Evolutionary conservation across 2,329 filamentous ascomycete species (phyloP).

Genomic region (Dendrostoma leiphaemia): DNA sequence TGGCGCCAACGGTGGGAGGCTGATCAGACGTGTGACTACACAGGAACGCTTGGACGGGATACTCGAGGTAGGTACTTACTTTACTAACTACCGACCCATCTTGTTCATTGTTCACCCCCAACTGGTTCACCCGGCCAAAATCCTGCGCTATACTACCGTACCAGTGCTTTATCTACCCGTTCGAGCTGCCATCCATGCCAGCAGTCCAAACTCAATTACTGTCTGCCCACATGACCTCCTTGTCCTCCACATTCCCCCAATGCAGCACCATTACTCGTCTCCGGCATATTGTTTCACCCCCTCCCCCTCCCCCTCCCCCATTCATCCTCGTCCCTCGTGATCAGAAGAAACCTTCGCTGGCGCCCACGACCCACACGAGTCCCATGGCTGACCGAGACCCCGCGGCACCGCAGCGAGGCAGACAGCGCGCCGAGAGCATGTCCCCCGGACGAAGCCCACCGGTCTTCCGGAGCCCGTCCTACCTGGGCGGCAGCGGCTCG

Average conservation of each 20-base stretch:
- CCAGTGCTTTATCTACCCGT: no score
- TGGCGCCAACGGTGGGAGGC: conserved; percentile 6
- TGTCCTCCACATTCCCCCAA: background rate
- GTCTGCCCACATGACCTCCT: no score
- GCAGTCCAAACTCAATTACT: no score
- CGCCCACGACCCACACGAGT: background rate
- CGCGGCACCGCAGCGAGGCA: conserved; percentile 5
- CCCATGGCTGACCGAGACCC: background rate
- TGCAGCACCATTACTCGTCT: background rate
- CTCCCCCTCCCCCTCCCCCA: background rate
- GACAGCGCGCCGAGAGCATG: conserved; percentile 19
- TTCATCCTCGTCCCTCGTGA: background rate
- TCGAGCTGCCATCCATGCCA: no score
- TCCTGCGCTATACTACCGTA: no score
- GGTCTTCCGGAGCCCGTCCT: conserved; percentile 2
- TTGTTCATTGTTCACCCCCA: background rate
- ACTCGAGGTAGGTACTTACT: conserved; percentile 34
- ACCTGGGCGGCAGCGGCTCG: background rate
- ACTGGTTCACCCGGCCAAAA: background rate
- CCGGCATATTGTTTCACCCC: background rate
- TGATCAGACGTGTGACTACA: conserved; percentile 25
- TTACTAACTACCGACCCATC: no score
- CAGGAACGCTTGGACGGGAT: conserved; percentile 32
- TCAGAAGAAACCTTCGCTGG: no score
- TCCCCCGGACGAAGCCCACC: conserved; percentile 13